Evolutionary conservation across 106 monocot genomes (phyloP).

Genomic region (Dendrobium chrysotoxum): DNA sequence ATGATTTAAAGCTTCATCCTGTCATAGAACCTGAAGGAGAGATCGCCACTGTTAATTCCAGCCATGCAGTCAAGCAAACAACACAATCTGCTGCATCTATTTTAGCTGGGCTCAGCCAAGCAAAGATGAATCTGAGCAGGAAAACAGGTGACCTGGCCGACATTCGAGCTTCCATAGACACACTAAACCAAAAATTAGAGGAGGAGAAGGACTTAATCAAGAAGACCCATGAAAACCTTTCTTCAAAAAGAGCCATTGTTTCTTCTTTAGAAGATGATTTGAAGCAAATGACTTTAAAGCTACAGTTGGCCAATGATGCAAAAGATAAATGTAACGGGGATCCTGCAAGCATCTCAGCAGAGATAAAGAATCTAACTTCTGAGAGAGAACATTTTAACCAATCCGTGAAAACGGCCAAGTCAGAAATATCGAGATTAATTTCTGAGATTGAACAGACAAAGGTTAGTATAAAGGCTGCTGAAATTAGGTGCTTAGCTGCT

Average conservation of each 20-base stretch:
- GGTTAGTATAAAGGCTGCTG: conserved; percentile 44
- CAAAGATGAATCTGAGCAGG: conserved; percentile 65
- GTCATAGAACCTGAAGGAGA: conserved; percentile 21
- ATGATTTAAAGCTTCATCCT: conserved; percentile 30
- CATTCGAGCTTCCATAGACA: conserved; percentile 42
- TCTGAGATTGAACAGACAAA: conserved; percentile 63
- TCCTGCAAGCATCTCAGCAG: conserved; percentile 27
- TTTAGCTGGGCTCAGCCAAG: conserved; percentile 59
- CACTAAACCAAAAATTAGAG: conserved; percentile 45
- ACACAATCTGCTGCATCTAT: conserved; percentile 42
- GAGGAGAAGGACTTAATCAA: conserved; percentile 48
- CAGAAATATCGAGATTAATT: conserved; percentile 40
- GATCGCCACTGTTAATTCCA: not conserved
- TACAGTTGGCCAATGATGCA: conserved; percentile 31
- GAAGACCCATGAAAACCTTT: conserved; percentile 45
- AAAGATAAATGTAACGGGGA: conserved; percentile 16
- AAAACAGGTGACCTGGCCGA: conserved; percentile 48
- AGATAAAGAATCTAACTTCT: conserved; percentile 56
- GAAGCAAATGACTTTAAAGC: conserved; percentile 37
- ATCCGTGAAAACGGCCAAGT: conserved; percentile 35
- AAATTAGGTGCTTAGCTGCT: conserved; percentile 55
- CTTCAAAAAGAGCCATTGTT: conserved; percentile 37
- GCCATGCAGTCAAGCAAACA: not conserved
- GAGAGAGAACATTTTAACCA: conserved; percentile 58
- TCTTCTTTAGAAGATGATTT: conserved; percentile 65